A percentile compares a stretch with the other conserved stretches of the same genome.
Conservation (phyloP, 768 basidiomycete genomes). For the Lentinula raphanica region DNA sequence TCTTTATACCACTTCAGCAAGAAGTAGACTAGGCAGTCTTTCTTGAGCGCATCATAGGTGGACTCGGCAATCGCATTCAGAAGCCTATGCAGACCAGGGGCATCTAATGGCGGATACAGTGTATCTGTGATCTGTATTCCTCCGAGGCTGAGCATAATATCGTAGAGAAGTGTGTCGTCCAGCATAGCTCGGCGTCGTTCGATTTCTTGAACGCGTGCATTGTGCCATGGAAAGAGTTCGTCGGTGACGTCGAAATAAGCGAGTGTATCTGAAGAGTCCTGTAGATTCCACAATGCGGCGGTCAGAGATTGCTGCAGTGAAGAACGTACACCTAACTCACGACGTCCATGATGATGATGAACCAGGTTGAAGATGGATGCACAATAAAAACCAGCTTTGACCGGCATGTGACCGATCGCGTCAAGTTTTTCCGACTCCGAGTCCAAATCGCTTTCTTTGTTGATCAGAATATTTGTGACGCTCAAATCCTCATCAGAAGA, state of each 20-base stretch:
- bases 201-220: slow-evolving; percentile 49
- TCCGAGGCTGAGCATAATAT: slow-evolving; percentile 63
- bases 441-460: too few species aligned
- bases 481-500: too few species aligned
- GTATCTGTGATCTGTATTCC: slow-evolving; percentile 54
- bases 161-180: slow-evolving; percentile 65
- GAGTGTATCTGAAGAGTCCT: not conserved
- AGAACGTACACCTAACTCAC: not conserved
- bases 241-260: slow-evolving; percentile 49
- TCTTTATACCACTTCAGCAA: slow-evolving; percentile 77
- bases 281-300: not conserved
- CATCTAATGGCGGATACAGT: slow-evolving; percentile 65
- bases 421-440: too few species aligned
- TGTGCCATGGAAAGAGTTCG: slow-evolving; percentile 55
- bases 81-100: slow-evolving; percentile 46
- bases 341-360: not conserved
- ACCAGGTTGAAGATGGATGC: not conserved
- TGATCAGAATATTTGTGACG: too few species aligned
- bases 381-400: not conserved
- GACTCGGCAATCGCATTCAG: slow-evolving; percentile 58
- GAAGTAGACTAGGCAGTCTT: slow-evolving; percentile 76
- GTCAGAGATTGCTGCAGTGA: not conserved
- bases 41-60: slow-evolving; percentile 70
- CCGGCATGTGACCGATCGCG: not conserved
- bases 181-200: slow-evolving; percentile 56